phyloP scores from a whole-genome alignment of 176 grass and related monocot genomes.

The Miscanthus lutarioriparius region DNA sequence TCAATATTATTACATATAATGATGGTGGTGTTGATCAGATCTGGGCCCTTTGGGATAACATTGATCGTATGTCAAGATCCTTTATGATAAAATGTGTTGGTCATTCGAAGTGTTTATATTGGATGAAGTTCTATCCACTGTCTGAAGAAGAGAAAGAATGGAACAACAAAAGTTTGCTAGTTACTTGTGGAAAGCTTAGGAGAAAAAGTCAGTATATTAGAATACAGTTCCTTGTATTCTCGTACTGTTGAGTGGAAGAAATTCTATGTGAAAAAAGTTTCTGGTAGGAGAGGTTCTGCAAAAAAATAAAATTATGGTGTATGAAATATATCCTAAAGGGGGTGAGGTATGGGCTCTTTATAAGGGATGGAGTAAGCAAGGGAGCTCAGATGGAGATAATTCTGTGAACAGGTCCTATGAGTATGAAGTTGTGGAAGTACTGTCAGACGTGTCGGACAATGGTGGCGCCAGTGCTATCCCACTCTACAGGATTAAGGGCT shows the following conservation, averaged over 20 bases:
- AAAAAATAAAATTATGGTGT: no score
- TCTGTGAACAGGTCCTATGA: conserved; percentile 40
- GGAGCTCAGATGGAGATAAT: conserved; percentile 37
- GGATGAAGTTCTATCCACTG: conserved; percentile 41
- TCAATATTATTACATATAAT: no score
- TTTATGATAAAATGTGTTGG: conserved; percentile 13
- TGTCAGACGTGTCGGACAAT: conserved; percentile 29
- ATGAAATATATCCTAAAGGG: no score
- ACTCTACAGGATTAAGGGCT: conserved; percentile 31
- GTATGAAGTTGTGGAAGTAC: conserved; percentile 57
- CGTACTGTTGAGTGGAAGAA: conserved; percentile 38
- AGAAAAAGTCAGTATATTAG: neutral
- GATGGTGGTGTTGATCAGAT: no score
- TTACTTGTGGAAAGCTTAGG: neutral
- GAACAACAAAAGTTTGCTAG: conserved; percentile 21
- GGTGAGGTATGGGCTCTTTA: no score
- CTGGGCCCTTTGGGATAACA: no score
- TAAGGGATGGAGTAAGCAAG: neutral
- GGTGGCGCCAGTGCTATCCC: conserved; percentile 34
- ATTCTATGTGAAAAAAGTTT: conserved; percentile 28
- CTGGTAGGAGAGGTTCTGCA: no score
- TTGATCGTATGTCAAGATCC: no score
- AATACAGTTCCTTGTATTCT: conserved; percentile 54
- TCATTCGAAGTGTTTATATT: conserved; percentile 37
- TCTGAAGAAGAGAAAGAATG: conserved; percentile 37